These are phyloP conservation scores for Aureobasidium sp. DNA, from an alignment of 2,329 filamentous ascomycete species.

Conservation along the genomic window DNA sequence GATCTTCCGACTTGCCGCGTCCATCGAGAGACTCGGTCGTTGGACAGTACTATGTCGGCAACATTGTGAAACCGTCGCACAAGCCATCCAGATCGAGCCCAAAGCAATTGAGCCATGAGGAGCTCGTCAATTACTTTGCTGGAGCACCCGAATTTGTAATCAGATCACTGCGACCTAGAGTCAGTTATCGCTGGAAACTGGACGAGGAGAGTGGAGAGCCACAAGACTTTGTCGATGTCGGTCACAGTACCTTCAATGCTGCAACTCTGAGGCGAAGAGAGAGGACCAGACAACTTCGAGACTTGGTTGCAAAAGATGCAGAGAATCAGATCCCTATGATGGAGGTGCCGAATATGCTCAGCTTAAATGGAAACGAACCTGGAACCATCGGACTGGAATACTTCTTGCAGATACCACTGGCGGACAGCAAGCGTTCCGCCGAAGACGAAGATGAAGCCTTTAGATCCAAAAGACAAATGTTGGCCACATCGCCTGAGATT, in stretches of 20 bases:
- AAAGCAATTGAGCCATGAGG: slow-evolving; percentile 16
- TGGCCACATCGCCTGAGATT: slow-evolving; percentile 19
- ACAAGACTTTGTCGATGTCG: slow-evolving; percentile 17
- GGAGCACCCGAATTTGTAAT: slow-evolving; percentile 25
- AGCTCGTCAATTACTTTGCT: slow-evolving; percentile 21
- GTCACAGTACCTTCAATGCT: slow-evolving; percentile 18
- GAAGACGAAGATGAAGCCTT: slow-evolving; percentile 15
- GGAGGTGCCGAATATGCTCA: slow-evolving; percentile 43
- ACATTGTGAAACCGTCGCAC: not conserved
- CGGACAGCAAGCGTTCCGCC: slow-evolving; percentile 25
- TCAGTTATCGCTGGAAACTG: not conserved
- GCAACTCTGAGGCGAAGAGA: slow-evolving; percentile 12
- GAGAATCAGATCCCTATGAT: slow-evolving; percentile 17
- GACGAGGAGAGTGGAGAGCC: slow-evolving; percentile 12
- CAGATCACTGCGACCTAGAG: not conserved
- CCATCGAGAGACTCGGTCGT: slow-evolving; percentile 2
- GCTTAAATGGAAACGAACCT: slow-evolving; percentile 36
- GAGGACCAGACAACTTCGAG: not conserved
- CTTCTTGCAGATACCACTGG: slow-evolving; percentile 39
- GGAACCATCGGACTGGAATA: slow-evolving; percentile 41
- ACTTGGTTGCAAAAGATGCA: not conserved
- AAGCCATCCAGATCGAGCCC: not conserved
- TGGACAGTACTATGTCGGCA: not conserved
- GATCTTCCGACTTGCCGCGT: not conserved
- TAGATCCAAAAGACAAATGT: slow-evolving; percentile 18